These are phyloP conservation scores for Aspergillus diversus DNA, from an alignment of 495 filamentous ascomycete genomes.

Conservation along the genomic window DNA sequence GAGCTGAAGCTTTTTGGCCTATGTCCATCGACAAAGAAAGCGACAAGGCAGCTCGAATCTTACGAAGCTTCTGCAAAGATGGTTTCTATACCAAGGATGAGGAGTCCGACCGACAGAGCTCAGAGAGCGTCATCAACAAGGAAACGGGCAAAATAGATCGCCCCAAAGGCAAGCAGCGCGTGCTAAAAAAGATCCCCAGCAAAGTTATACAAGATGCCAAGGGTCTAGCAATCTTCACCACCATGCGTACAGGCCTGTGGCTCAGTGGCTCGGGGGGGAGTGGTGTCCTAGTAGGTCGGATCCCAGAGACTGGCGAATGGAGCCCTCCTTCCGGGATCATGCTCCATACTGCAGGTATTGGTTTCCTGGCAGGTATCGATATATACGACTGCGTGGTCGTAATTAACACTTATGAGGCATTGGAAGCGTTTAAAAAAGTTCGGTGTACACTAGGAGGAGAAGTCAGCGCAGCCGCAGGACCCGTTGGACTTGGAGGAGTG, in stretches of 20 bases:
- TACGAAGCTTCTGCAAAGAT: slow-evolving; percentile 79
- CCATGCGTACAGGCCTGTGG: slow-evolving; percentile 91
- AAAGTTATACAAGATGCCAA: slow-evolving; percentile 83
- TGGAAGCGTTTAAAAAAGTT: slow-evolving; percentile 79
- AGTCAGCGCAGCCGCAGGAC: slow-evolving; percentile 75
- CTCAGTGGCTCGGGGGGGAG: slow-evolving; percentile 81
- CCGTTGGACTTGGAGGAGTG: slow-evolving; percentile 73
- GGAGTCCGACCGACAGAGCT: slow-evolving; percentile 24
- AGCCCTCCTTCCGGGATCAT: slow-evolving; percentile 86
- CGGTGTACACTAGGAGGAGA: slow-evolving; percentile 79
- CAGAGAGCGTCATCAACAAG: slow-evolving; percentile 27
- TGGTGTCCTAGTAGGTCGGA: slow-evolving; percentile 78
- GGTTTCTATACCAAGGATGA: slow-evolving; percentile 58
- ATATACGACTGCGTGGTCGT: slow-evolving; percentile 93
- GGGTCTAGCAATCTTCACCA: slow-evolving; percentile 88
- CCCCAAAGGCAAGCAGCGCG: slow-evolving; percentile 67
- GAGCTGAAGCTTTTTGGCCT: slow-evolving; percentile 81
- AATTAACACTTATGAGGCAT: slow-evolving; percentile 79
- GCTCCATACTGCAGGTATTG: slow-evolving; percentile 81
- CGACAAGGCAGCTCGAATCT: slow-evolving; percentile 80
- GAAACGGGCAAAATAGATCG: slow-evolving; percentile 50
- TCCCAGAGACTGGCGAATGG: slow-evolving; percentile 79
- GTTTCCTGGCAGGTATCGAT: slow-evolving; percentile 88
- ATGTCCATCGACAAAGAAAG: slow-evolving; percentile 77
- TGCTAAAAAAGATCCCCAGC: slow-evolving; percentile 81